Base-by-base conservation (phyloP, 306 rosid genomes). In the Fragaria vesca region DNA sequence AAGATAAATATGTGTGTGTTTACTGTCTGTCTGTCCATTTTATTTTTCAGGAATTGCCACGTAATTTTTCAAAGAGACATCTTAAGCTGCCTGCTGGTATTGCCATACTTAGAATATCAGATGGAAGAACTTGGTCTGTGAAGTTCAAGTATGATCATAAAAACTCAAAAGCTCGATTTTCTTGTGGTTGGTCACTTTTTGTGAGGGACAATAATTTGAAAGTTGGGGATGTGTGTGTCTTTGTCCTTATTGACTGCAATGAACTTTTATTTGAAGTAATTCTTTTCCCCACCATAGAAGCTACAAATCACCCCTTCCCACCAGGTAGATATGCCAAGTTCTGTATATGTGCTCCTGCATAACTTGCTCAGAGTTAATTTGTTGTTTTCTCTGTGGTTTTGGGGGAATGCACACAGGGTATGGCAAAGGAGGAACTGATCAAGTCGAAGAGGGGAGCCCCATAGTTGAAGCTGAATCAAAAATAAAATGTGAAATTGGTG, bases 101-200 rank as follows among this genome's bases (percentile, higher is more conserved):
- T 21, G 24, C 67, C 17, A 72, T 9, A 36, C 66, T 79, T 63
- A 5, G 13, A 7, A 32, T 79, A 38, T 54, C 58, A 0, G 38
- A 72, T 79, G 78, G 82, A 63, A 51, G 57, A 42, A 34, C 8
- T 63, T 79, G 83, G 83, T 3, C 10, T 66, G 42, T 66, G 12
- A 13, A 21, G 69, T 34, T 63, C 62, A 66, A 16, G n/a, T 66
- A 30, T 45, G 32, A 26, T 61, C 67, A 12, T 61, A 26, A 36
- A 6, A 32, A 32, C 6, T 30, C 45, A 36, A 12, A 0, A 32
- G 45, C 68, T 8, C 57, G 55, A 28, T 40, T 67, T 12, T 8
- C 0, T 30, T 13, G 3, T 15, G 68, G 69, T 28, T 36, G 57
- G 57, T 4, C 0, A 20, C 13, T 36, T 3, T 77, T 50, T 16